These are phyloP conservation scores for Coniochaeta sp. DNA, from an alignment of 2,329 filamentous ascomycete species.

Conservation along the genomic window DNA sequence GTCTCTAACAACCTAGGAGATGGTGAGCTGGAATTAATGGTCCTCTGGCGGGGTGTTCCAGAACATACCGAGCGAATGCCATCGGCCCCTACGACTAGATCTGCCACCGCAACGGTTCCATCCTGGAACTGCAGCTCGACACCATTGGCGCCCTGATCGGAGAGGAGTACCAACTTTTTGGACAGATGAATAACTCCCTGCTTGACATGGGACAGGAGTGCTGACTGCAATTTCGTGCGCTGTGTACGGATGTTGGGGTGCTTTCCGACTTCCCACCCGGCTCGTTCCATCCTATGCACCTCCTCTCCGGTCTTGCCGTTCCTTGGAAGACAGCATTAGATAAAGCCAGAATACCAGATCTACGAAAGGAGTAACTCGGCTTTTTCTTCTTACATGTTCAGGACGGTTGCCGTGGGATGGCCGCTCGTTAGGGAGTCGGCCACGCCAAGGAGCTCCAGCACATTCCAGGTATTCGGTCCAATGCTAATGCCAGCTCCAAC, in stretches of 20 bases:
- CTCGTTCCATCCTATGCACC: neutral
- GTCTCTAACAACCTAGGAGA: slow-evolving; percentile 15
- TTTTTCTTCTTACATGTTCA: neutral
- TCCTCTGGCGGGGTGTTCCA: no score
- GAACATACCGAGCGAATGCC: slow-evolving; percentile 36
- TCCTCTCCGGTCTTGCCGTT: neutral
- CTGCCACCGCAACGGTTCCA: slow-evolving; percentile 26
- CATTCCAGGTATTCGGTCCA: slow-evolving; percentile 37
- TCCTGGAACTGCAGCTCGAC: slow-evolving; percentile 38
- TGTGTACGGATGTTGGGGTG: neutral
- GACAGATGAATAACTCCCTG: slow-evolving; percentile 31
- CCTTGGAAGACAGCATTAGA: neutral
- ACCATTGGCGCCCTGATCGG: slow-evolving; percentile 20
- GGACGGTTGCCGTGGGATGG: neutral
- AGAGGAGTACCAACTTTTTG: slow-evolving; percentile 32
- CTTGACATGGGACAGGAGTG: slow-evolving; percentile 36
- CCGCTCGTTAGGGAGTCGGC: slow-evolving; percentile 16
- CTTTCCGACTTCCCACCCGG: neutral
- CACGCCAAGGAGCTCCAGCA: slow-evolving; percentile 36
- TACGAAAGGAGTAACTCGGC: no score
- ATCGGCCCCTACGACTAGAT: slow-evolving; percentile 43
- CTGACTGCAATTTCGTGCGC: slow-evolving; percentile 34
- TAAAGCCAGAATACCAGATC: no score
- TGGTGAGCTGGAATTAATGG: no score
- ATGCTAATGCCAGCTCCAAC: slow-evolving; percentile 40